A percentile compares a stretch with the other conserved stretches of the same genome.
Evolutionary conservation across 2,329 filamentous ascomycete genomes (phyloP).

Genomic region (Fusarium vanettenii): DNA sequence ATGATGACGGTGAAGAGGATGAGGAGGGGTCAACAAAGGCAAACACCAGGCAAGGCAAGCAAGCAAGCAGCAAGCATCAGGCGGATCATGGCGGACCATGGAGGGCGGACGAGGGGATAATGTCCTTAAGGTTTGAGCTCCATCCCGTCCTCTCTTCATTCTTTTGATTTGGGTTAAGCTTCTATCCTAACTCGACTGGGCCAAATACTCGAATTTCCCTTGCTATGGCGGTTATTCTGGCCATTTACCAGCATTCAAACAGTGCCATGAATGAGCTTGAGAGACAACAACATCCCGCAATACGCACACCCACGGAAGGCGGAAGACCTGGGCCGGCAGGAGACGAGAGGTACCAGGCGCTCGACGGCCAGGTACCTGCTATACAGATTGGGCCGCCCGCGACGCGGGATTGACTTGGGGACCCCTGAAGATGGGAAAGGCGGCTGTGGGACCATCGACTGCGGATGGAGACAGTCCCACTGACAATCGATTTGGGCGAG

Average conservation of each 20-base stretch:
- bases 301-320: slow-evolving; percentile 6
- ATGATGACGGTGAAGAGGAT: slow-evolving; percentile 20
- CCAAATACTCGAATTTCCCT: background rate
- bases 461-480: slow-evolving; percentile 15
- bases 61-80: background rate
- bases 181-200: slow-evolving; percentile 3
- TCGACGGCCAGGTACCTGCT: background rate
- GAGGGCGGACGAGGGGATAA: background rate
- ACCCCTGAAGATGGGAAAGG: slow-evolving; percentile 28
- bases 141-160: background rate
- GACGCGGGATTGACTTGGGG: slow-evolving; percentile 26
- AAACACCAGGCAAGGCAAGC: slow-evolving; percentile 1
- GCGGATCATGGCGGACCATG: background rate
- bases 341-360: slow-evolving; percentile 5
- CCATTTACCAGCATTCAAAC: background rate
- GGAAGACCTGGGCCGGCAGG: background rate
- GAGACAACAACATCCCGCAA: slow-evolving; percentile 7
- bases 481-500: background rate
- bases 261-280: slow-evolving; percentile 8
- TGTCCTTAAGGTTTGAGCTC: background rate
- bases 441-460: slow-evolving; percentile 21
- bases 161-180: background rate
- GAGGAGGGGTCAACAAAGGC: slow-evolving; percentile 11
- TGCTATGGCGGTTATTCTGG: background rate
- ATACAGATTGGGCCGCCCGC: slow-evolving; percentile 18